Conservation (phyloP, 305 asterid genomes). For the Petunia hybrid region DNA sequence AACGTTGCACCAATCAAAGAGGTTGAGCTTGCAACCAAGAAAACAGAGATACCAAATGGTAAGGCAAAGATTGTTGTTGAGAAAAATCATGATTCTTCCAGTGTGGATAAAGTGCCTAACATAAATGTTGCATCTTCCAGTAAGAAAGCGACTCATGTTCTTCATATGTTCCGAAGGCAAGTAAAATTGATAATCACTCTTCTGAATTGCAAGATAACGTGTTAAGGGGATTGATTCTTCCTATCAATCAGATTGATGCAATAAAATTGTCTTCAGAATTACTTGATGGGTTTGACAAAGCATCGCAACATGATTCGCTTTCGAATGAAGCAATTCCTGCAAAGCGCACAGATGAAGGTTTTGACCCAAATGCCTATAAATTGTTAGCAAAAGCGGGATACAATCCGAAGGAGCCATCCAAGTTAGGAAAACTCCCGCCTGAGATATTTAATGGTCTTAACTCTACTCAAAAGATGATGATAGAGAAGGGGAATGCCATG, state of each 20-base stretch:
- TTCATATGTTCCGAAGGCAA: background rate
- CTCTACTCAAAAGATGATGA: background rate
- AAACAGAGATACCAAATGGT: background rate
- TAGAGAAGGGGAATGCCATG: background rate
- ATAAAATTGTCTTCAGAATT: background rate
- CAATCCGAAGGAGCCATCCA: background rate
- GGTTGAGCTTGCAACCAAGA: too few species aligned
- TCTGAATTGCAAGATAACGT: background rate
- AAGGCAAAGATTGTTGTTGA: background rate
- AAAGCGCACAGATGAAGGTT: background rate
- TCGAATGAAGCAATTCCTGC: too few species aligned
- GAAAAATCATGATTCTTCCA: background rate
- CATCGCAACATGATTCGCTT: too few species aligned
- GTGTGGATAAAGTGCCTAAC: background rate
- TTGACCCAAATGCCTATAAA: background rate
- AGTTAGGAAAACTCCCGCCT: background rate
- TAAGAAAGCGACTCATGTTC: background rate
- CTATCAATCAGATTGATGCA: background rate
- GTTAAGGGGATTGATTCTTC: background rate
- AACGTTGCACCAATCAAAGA: too few species aligned
- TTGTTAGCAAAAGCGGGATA: background rate
- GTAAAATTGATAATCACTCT: background rate
- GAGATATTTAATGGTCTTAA: background rate
- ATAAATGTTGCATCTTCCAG: background rate
- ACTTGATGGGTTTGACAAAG: background rate